Base-by-base conservation (phyloP, 495 filamentous ascomycete genomes). In the Glonium stellatum region DNA sequence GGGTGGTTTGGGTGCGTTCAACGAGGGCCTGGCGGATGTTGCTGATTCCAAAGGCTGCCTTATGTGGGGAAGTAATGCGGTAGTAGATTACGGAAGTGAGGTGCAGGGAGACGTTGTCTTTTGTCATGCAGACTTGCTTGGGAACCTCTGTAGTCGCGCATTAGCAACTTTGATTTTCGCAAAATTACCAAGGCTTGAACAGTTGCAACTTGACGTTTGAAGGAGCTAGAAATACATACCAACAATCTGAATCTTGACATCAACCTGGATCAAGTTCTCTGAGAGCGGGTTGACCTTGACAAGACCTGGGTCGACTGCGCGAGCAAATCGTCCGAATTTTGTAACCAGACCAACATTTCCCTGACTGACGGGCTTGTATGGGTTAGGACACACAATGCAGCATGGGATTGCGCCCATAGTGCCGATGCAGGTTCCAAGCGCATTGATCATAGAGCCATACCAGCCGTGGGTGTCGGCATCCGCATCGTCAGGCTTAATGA, bases 31-130 rank as follows among this genome's bases (percentile, higher is more conserved):
- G 90, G 62, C 85, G 87, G 60, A 99, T 87, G 75, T 99, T 95
- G 75, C 83, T 74, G 73, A 99, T 97, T 62, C 93, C 95, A 72
- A 99, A 99, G 41, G 95, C 95, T 58, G 92, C 88, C 77, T 95
- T 96, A 82, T 97, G 93, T 1, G 93, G 93, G 8, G 88, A 89
- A 55, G 82, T 86, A 70, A 99, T 89, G 80, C 95, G 90, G 79
- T 99, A 99, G 81, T 99, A 99, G 78, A 99, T 99, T 63, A 99
- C 93, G 27, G 87, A 92, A 36, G 90, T 97, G 59, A 98, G 81
- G 68, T 92, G 84, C 47, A 98, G 81, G 23, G 87, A 95, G 59
- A 97, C 93, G 67, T 97, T 97, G 78, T 99, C 93, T 75, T 96
- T 97, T 73, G 95, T 99, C 92, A 99, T 99, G 81, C 92, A 97